Evolutionary conservation across 176 grass and related monocot species (phyloP), one percentile per base, ranked within the genome.

Genomic region (Tuctoria greenei): DNA sequence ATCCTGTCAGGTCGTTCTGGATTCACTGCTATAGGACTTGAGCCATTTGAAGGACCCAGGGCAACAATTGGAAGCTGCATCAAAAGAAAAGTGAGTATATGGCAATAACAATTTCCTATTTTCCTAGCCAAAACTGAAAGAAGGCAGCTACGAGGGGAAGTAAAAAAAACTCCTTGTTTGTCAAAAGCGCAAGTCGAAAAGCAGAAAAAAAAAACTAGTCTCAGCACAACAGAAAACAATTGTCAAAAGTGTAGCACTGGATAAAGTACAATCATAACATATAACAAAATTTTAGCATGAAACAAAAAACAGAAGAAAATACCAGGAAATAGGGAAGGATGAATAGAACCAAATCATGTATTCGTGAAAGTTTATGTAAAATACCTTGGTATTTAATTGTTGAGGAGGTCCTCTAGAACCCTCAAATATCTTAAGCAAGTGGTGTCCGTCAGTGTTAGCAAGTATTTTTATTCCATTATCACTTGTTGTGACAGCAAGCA

Each of bases 401-500:
- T 91, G 91, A 64, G 89, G 77, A 20, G 76, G 73, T 36, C 96
- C 91, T 51, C 89, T 90, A 75, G 91, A 86, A 18, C 92, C 89
- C 50, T 99, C 96, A 80, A 90, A 73, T 82, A 99, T 92, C 68
- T 92, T 87, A 66, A 99, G 67, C 85, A 99, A 87, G 64, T 89
- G 88, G 6, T 99, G 96, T 2, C 96, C 96, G 82, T 99, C 96
- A 58, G 85, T 86, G 70, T 99, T 99, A 6, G 92, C 96, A 76
- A 99, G 76, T 81, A 99, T 99, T 81, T 95, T 99, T 83, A 99
- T 95, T 49, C 92, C 96, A 77, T 95, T 99, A 36, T 99, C 96
- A 56, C 64, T 95, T 62, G 96, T 86, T 77, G 96, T 95, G 64
- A 99, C 76, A 47, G 96, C 96, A 50, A 99, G 89, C 56, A 99